Evolutionary conservation across 768 basidiomycete genomes (phyloP), one percentile per base, ranked within the genome.

Genomic region (Macrolepiota albuminosa): DNA sequence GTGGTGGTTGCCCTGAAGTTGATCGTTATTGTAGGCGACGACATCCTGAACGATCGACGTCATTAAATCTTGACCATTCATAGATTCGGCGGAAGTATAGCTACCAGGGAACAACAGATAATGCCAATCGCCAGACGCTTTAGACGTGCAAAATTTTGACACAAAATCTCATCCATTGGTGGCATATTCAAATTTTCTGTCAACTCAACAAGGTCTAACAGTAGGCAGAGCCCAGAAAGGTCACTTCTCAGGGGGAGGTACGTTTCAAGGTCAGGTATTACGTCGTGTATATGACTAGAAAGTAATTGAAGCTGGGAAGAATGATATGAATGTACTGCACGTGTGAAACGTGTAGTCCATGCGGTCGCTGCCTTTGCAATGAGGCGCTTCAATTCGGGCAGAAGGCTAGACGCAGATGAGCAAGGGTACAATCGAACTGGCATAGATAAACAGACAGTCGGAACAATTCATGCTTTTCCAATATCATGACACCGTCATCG

Each of bases 91-190:
- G 39, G 36, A 57, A 57, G 39, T 39, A 60, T 67, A 49, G 73
- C 46, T 68, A 87, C 87, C 71, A 78, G 71, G n/a, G 82, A 79
- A 73, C 80, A 80, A 7, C 76, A 74, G 13, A 84, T 76, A 47
- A 87, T 73, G 63, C 86, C 78, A 9, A 76, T 73, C 1, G 81
- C 81, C 51, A 74, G 66, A 33, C 73, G 67, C 40, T 72, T 75
- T 9, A 86, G 64, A 14, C 67, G 66, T 26, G 55, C 58, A 14
- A 82, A 58, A n/a, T 65, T 56, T 9, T 69, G 64, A 16, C 68
- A 62, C 13, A 67, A 67, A 21, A 64, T 61, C 24, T 65, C 63
- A 57, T 66, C 64, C 21, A 67, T 61, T 11, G 75, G 72, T 0
- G 78, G 73, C 1, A 81, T 52, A 24, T 62, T 58, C 31, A 82